Evolutionary conservation across 163 green algal genomes (phyloP).

Genomic region (Volvox carteri): DNA sequence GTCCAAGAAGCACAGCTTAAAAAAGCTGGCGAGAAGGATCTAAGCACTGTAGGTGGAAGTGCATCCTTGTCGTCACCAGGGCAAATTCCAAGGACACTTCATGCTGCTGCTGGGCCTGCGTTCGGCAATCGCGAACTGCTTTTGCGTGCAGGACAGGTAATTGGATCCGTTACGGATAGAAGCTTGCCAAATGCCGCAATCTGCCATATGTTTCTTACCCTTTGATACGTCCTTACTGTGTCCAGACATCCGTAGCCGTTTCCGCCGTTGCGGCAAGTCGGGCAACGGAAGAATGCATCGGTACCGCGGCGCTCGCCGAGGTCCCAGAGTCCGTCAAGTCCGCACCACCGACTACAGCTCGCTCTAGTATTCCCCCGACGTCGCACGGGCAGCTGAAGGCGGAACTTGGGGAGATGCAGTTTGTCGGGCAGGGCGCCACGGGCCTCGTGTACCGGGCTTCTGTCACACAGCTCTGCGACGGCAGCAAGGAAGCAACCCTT

Average conservation of each 20-base stretch:
- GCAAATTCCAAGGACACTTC: neutral
- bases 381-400: neutral
- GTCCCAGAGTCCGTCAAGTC: neutral
- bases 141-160: neutral
- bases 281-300: neutral
- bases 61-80: neutral
- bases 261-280: neutral
- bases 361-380: neutral
- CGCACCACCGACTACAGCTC: neutral
- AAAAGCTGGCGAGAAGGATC: neutral
- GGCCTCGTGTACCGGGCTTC: conserved; percentile 39
- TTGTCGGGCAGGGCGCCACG: conserved; percentile 34
- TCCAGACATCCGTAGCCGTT: neutral
- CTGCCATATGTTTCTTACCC: neutral
- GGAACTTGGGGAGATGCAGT: conserved; percentile 10
- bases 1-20: neutral
- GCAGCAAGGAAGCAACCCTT: neutral
- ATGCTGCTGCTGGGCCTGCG: neutral
- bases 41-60: neutral
- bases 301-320: neutral
- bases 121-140: neutral
- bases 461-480: neutral
- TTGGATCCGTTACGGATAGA: neutral
- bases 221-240: neutral
- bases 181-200: too few relatives aligned